Conservation (phyloP, 306 rosid species). For the Inga laurina region DNA sequence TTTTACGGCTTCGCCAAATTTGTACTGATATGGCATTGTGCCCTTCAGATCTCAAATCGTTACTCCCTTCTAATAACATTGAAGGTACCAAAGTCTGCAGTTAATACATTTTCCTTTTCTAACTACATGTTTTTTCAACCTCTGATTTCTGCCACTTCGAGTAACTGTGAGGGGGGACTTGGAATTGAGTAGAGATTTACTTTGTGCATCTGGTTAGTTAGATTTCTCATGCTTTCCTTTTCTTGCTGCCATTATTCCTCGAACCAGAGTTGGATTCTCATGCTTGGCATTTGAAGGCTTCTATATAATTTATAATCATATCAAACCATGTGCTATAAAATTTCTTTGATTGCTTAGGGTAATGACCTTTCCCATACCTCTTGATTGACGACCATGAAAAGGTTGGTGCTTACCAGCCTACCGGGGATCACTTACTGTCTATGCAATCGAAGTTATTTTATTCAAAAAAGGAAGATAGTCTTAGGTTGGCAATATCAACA, state of each 20-base stretch:
- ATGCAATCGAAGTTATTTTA: background rate
- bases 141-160: background rate
- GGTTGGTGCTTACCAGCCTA: background rate
- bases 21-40: conserved; percentile 71
- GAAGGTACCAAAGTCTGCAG: conserved; percentile 56
- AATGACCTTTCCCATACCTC: background rate
- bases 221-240: conserved; percentile 21
- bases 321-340: background rate
- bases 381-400: background rate
- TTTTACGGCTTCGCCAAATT: conserved; percentile 80
- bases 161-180: background rate
- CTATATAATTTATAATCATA: background rate
- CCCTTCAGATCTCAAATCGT: conserved; percentile 55
- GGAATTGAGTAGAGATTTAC: background rate
- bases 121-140: background rate
- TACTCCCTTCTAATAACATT: conserved; percentile 46
- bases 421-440: background rate
- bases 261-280: background rate
- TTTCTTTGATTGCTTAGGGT: background rate
- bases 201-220: background rate
- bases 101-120: background rate
- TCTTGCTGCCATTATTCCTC: conserved; percentile 1
- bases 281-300: conserved; percentile 12
- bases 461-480: background rate
- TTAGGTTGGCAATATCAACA: background rate